phyloP scores from a whole-genome alignment of 2,329 filamentous ascomycete genomes.

The Botrytis byssoidea region DNA sequence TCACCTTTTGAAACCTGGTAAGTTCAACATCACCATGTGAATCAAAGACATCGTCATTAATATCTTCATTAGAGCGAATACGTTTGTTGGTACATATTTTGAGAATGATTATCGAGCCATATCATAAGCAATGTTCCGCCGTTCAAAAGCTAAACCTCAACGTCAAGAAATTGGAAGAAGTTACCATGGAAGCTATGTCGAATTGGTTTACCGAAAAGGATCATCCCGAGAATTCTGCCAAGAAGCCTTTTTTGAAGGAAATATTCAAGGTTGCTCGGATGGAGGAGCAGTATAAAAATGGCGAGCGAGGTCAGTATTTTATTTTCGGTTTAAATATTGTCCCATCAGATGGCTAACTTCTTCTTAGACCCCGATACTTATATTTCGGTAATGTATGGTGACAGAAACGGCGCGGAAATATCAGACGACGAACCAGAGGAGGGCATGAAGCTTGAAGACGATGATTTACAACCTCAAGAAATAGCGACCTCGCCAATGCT shows the following conservation, averaged over 20 bases:
- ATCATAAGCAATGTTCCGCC: constrained; percentile 42
- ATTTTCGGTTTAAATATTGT: not conserved
- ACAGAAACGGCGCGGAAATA: constrained; percentile 24
- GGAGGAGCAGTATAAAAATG: constrained; percentile 56
- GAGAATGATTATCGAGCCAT: constrained; percentile 48
- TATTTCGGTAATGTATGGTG: constrained; percentile 31
- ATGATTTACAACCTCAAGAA: constrained; percentile 30
- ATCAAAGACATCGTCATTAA: not conserved
- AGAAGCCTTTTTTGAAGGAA: constrained; percentile 56
- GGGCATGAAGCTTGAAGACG: constrained; percentile 29
- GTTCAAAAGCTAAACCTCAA: constrained; percentile 50
- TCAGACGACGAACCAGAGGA: constrained; percentile 30
- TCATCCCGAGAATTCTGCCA: constrained; percentile 51
- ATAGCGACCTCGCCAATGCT: constrained; percentile 29
- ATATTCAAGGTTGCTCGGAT: constrained; percentile 59
- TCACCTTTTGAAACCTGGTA: constrained; percentile 67
- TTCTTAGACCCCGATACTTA: constrained; percentile 25
- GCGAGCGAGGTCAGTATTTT: constrained; percentile 53
- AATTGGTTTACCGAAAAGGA: constrained; percentile 59
- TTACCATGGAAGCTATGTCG: constrained; percentile 57
- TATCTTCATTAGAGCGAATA: constrained; percentile 51
- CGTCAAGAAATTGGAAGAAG: constrained; percentile 56
- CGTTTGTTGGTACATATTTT: constrained; percentile 59
- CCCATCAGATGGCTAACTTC: not conserved
- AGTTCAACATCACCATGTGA: constrained; percentile 25